Base-by-base conservation (phyloP, 257 asterid genomes). In the Datura wrightii region DNA sequence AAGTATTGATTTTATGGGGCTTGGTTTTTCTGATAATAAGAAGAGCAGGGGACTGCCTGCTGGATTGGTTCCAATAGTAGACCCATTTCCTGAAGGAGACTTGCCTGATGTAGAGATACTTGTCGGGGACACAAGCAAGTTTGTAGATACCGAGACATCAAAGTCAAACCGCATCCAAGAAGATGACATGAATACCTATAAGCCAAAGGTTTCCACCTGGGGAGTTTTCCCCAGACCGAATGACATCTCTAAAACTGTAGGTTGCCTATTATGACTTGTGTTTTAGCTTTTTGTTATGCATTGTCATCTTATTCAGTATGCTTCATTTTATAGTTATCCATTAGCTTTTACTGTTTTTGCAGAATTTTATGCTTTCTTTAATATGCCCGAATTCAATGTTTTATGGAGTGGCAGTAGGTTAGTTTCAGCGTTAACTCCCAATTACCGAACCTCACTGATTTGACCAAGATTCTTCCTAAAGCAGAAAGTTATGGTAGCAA, bases 191-290 rank as follows among this genome's bases (percentile, higher is more conserved):
- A 94, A 93, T 53, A 85, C 89, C 34, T 96, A 93, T 82, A 96
- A 92, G 90, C 99, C 99, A 7, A 96, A 93, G 92, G 98, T 94
- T 85, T 94, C 99, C 83, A 96, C 98, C 14, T 96, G 99, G 98
- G 99, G 99, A 72, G 93, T 94, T 88, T 96, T 96, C 83, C 98
- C 98, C 7, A 93, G 98, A 85, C 98, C 98, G 5, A 91, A 84
- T 79, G 85, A 96, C 91, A 96, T 96, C 83, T 94, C 99, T 1
- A 89, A 91, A 88, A 81, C 98, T 5, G 99, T 96, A 90, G 88
- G 94, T 74, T 85, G 42, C 80, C 79, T 83, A 81, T 24, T 24
- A 31, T 76, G 24, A 76, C 62, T 76, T 50, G 31, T 50, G 44
- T 15, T 76, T n/a, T 31, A 13, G 62, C 44, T 31, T 76, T 48